Evolutionary conservation across 106 monocot species (phyloP), one percentile per base, ranked within the genome.

Genomic region (Dendrobium chrysotoxum): DNA sequence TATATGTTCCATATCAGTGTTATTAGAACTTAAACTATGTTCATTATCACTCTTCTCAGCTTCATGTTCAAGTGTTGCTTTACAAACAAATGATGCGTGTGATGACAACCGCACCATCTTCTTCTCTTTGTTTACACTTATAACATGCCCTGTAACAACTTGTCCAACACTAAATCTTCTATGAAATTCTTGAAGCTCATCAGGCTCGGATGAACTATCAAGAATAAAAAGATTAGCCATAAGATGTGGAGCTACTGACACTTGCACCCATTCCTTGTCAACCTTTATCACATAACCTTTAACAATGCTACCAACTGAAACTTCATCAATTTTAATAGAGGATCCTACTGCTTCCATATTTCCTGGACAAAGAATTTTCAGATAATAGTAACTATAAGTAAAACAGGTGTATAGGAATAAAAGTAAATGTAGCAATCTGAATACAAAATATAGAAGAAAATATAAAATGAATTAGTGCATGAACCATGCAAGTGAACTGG

Each of bases 201-300:
- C 80, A 11, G 98, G 95, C 65, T 99, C 95, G 75, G 71, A 85
- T 75, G 98, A 95, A 83, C 85, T 91, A 85, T 97, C 97, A 75
- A 97, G 92, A 81, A 92, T 72, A 84, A 77, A 92, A 80, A 92
- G 66, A 65, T 87, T 82, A 38, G 86, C 92, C 76, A 50, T 86
- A 23, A 88, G n/a, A 82, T 68, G 44, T 80, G 84, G 79, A 21
- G 94, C 79, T 18, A 98, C 71, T 18, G 88, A 85, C 77, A 98
- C 74, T 86, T 83, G 85, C 46, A 91, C 66, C 97, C 94, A 98
- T 23, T 98, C 97, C 13, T 53, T 53, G 31, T 91, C 92, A 77
- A 91, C 85, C 83, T 92, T 91, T 1, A 88, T 81, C 58, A 98
- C 92, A 85, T 88, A 98, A 28, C 92, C 97, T 67, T 30, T 85